These are phyloP conservation scores for Angomonas deanei DNA, from an alignment of 208 protist species.

Conservation along the genomic window DNA sequence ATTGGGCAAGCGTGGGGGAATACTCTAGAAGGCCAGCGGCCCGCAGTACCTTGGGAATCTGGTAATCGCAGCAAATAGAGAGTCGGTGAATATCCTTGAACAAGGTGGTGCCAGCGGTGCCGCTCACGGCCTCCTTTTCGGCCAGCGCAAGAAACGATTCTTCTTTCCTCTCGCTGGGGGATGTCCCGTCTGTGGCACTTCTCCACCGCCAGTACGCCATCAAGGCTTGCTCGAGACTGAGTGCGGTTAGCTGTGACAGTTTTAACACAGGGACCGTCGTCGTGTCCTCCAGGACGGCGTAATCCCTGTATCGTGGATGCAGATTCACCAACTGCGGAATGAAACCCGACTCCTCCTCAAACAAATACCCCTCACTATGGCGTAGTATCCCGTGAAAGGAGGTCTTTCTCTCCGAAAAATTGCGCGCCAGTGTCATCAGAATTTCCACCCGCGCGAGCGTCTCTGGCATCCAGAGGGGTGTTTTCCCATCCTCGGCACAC, in stretches of 20 bases:
- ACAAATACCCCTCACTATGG: conserved; percentile 39
- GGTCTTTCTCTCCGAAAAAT: conserved; percentile 15
- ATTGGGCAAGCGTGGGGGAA: conserved; percentile 22
- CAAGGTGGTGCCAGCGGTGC: not conserved
- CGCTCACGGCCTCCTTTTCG: too few relatives aligned
- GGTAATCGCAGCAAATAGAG: conserved; percentile 84
- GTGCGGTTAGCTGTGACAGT: conserved; percentile 65
- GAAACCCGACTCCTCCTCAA: conserved; percentile 33
- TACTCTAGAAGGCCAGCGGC: conserved; percentile 59
- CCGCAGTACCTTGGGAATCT: conserved; percentile 76
- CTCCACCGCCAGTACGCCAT: conserved; percentile 29
- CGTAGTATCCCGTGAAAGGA: conserved; percentile 53
- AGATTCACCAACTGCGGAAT: conserved; percentile 42
- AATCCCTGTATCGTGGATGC: conserved; percentile 68
- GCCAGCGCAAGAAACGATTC: too few relatives aligned
- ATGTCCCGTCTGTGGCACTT: not conserved
- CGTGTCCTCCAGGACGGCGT: conserved; percentile 2
- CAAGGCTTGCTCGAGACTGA: conserved; percentile 53
- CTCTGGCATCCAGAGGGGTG: conserved; percentile 73
- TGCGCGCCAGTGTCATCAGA: conserved; percentile 39
- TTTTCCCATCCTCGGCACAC: conserved; percentile 41
- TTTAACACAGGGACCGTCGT: conserved; percentile 55
- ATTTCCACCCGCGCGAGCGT: conserved; percentile 46
- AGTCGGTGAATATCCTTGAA: conserved; percentile 51
- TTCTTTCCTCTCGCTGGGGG: too few relatives aligned